Conservation (phyloP, 495 filamentous ascomycete genomes). For the Filosporella fistucella region DNA sequence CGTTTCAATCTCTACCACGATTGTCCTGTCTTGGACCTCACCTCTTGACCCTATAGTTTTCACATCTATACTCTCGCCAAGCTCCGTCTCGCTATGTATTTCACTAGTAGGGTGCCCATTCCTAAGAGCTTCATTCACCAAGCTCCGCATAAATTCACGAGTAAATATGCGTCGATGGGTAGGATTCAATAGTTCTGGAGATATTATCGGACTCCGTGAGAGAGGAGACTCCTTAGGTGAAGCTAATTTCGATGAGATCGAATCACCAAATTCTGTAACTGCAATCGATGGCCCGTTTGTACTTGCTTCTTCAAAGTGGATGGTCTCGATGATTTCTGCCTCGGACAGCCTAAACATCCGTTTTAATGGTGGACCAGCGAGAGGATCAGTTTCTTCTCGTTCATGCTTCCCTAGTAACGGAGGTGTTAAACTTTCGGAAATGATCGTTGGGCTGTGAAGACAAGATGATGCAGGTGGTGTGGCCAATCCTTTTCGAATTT, state of each 20-base stretch:
- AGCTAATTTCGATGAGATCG: neutral
- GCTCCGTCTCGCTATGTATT: conserved; percentile 49
- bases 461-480: too few relatives aligned
- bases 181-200: conserved; percentile 23
- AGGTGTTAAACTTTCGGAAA: too few relatives aligned
- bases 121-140: conserved; percentile 67
- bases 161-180: conserved; percentile 52
- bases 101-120: conserved; percentile 69
- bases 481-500: conserved; percentile 6
- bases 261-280: neutral
- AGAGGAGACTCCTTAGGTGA: neutral
- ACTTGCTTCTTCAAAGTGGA: neutral
- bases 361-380: conserved; percentile 16
- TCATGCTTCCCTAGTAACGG: conserved; percentile 17
- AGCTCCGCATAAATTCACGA: conserved; percentile 60
- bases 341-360: conserved; percentile 15
- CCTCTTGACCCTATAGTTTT: conserved; percentile 55
- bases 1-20: conserved; percentile 64
- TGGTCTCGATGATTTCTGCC: neutral
- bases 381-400: conserved; percentile 10
- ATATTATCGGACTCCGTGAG: neutral
- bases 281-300: neutral
- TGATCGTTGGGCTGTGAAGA: too few relatives aligned
- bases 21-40: conserved; percentile 50
- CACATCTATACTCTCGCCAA: conserved; percentile 67